A percentile compares a stretch with the other conserved stretches of the same genome.
Conservation (phyloP, 169 alveolate genomes). For the Cardiosporidium cionae region DNA sequence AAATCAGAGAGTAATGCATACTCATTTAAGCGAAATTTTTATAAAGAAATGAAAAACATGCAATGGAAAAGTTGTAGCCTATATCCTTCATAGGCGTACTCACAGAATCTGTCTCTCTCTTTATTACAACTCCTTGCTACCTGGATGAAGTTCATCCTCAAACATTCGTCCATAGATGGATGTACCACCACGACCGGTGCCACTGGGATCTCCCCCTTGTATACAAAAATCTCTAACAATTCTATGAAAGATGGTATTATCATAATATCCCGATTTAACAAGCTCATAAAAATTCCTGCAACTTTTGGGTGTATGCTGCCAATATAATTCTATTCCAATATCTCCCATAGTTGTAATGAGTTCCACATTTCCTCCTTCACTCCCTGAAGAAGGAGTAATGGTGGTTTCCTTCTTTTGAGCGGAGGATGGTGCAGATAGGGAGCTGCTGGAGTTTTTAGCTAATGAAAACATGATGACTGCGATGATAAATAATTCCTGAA, state of each 20-base stretch:
- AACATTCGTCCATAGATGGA: constrained; percentile 74
- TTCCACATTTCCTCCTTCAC: constrained; percentile 55
- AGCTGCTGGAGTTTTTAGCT: too few species aligned
- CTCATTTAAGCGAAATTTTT: too few species aligned
- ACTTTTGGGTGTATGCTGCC: constrained; percentile 73
- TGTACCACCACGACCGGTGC: constrained; percentile 83
- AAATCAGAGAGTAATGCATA: too few species aligned
- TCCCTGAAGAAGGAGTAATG: not conserved
- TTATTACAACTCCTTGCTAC: too few species aligned
- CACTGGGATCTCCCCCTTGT: constrained; percentile 85
- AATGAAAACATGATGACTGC: too few species aligned
- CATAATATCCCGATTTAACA: constrained; percentile 72
- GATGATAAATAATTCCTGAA: too few species aligned
- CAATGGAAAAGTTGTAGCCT: too few species aligned
- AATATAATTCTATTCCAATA: constrained; percentile 79
- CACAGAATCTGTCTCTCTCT: too few species aligned
- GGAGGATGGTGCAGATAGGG: too few species aligned
- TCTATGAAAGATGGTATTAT: constrained; percentile 70
- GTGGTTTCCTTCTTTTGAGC: too few species aligned
- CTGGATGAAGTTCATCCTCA: constrained; percentile 79
- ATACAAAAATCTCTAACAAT: constrained; percentile 66
- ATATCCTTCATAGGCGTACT: too few species aligned
- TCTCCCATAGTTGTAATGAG: constrained; percentile 93
- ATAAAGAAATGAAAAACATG: too few species aligned
- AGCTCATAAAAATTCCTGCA: constrained; percentile 75